A percentile compares a stretch with the other conserved stretches of the same genome.
These are phyloP conservation scores for Pythium dissotocum DNA, from an alignment of 352 stramenopile species.

Conservation along the genomic window DNA sequence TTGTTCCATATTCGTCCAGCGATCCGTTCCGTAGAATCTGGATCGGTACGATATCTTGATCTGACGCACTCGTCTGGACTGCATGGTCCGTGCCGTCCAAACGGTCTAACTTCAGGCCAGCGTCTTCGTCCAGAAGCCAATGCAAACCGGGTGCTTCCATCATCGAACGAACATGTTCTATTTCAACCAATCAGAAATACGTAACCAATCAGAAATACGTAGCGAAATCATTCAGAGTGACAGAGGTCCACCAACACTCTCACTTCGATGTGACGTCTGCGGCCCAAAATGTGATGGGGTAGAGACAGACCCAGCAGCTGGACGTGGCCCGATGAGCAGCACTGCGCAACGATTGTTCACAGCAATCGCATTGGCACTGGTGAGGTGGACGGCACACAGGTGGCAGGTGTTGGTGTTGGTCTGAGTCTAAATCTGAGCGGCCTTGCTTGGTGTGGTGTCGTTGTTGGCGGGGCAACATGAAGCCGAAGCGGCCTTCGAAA, in stretches of 20 bases:
- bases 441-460: no score
- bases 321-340: slow-evolving; percentile 13
- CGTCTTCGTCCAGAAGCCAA: neutral
- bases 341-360: slow-evolving; percentile 16
- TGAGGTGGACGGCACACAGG: no score
- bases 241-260: neutral
- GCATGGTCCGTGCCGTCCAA: neutral
- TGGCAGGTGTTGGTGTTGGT: neutral
- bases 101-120: neutral
- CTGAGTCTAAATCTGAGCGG: neutral
- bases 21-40: neutral
- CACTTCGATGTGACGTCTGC: slow-evolving; percentile 10
- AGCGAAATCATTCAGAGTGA: neutral
- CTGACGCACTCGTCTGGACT: no score
- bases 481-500: no score
- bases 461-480: no score
- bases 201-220: no score
- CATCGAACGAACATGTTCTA: neutral
- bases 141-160: slow-evolving; percentile 7
- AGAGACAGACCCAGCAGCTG: slow-evolving; percentile 1
- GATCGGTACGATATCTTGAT: neutral
- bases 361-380: neutral
- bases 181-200: slow-evolving; percentile 19
- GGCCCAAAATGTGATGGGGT: neutral
- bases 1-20: neutral